Base-by-base conservation (phyloP, 768 basidiomycete genomes). In the Pleurotus cornucopiae region DNA sequence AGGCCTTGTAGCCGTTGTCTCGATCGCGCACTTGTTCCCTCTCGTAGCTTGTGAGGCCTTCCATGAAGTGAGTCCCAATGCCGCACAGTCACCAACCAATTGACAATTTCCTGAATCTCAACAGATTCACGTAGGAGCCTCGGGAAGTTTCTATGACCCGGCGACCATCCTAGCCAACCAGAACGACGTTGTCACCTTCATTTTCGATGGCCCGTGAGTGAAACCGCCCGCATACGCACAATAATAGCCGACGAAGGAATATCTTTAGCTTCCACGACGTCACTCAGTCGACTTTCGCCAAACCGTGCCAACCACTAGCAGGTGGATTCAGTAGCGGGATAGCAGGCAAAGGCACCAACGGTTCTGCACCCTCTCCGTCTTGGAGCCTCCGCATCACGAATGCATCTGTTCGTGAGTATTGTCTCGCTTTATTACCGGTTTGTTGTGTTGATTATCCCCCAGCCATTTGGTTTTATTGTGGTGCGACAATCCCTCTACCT, bases 271-370 rank as follows among this genome's bases (percentile, higher is more conserved):
- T 59, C 16, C 78, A 80, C 60, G 69, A 72, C 7, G 73, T 76
- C 5, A 73, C 76, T 0, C 75, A 80, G 58, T 67, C 67, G 46
- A 56, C 63, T 1, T 69, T 71, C 54, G 66, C 68, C 0, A 55
- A 62, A 9, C 78, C 79, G 2, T 80, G 79, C 58, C 44, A 66
- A 34, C 70, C 69, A 11, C 65, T 75, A 9, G 53, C 58, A 0
- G 75, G 74, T 2, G 76, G 76, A 3, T 78, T 83, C 63, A 68
- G 72, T 45, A 72, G 67, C 52, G 73, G 74, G 0, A 53, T 71
- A 7, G 62, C 61, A 1, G 67, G 67, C 4, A 43, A 60, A 20
- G 63, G 64, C 1, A 43, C 64, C 13, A 64, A 68, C 49, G 55
- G 59, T 44, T 51, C 63, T 30, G 53, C 7, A 0, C 60, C 64